A percentile compares a stretch with the other conserved stretches of the same genome.
These are phyloP conservation scores for Lipomyces anomalus DNA, from an alignment of 805 yeast species.

Conservation along the genomic window DNA sequence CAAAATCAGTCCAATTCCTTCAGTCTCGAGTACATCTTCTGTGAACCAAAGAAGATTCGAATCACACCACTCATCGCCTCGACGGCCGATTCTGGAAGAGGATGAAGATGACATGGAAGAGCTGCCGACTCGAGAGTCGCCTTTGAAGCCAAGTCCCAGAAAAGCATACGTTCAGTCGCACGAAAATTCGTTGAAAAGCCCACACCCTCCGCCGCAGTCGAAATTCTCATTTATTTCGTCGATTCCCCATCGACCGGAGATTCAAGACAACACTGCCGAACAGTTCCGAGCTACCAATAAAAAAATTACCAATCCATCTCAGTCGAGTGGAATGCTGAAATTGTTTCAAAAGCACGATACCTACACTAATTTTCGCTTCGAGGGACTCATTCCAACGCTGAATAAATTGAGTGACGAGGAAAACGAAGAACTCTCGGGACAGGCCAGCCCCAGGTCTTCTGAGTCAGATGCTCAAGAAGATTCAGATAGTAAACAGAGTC, in stretches of 20 bases:
- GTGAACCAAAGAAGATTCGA: no score
- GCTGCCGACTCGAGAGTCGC: background rate
- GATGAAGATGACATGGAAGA: background rate
- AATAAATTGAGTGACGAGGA: conserved; percentile 1
- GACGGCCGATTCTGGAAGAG: background rate
- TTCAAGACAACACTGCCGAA: background rate
- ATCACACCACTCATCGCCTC: no score
- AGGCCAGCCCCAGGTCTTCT: background rate
- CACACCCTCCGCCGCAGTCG: conserved; percentile 20
- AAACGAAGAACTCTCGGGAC: background rate
- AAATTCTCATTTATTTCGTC: conserved; percentile 9
- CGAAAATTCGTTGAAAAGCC: conserved; percentile 1
- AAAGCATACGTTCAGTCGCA: no score
- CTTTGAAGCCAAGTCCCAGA: background rate
- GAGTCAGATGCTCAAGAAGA: background rate
- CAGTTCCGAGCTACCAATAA: background rate
- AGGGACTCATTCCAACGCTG: conserved; percentile 25
- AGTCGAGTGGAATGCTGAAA: conserved; percentile 22
- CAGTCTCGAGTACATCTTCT: background rate
- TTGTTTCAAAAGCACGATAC: conserved; percentile 29
- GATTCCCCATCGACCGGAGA: no score
- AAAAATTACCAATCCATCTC: background rate
- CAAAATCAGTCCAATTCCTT: conserved; percentile 13
- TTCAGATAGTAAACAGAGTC: background rate
- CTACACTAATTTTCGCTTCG: conserved; percentile 26